Base-by-base conservation (phyloP, 352 stramenopile genomes). In the Phytophthora sansomeana region DNA sequence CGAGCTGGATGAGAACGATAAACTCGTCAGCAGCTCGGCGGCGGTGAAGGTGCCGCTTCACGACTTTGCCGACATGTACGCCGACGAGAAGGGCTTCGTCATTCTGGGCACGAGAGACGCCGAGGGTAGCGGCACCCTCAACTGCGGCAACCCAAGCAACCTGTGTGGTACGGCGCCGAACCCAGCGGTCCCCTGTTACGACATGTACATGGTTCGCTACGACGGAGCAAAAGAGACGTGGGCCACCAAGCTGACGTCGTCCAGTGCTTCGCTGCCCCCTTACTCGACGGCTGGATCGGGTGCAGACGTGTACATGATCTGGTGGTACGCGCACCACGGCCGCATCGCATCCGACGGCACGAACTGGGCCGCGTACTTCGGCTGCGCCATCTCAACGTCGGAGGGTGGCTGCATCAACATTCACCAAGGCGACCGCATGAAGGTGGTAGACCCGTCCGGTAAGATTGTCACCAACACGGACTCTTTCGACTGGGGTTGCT, bases 281-380 rank as follows among this genome's bases (percentile, higher is more conserved):
- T 89, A 89, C 67, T 89, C 80, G 66, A 65, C 63, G 3, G 69
- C 56, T 9, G 77, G 72, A 42, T 81, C 80, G 0, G 80, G 77
- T 4, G 9, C 67, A 2, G 60, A 89, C 32, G 80, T 87, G 41
- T 89, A 70, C 58, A 89, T 89, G 80, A 81, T 89, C 69, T 89
- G 75, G 78, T 89, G 80, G 80, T 89, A 89, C 71, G 75, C 78
- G 0, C 80, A 89, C 55, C 80, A 89, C 65, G 80, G 80, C 17
- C 80, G 80, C 6, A 83, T 89, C 51, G 78, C 76, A 9, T 87
- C 56, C 48, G 78, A 89, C 55, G 78, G 77, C 48, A 80, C 67
- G 26, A 87, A 87, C 74, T 89, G 80, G 80, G 80, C 78, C 16
- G 73, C 80, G 35, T 89, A 87, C 74, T 89, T 87, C 36, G 80